Conservation (phyloP, 176 grass and related monocot species). For the Microstegium vimineum region DNA sequence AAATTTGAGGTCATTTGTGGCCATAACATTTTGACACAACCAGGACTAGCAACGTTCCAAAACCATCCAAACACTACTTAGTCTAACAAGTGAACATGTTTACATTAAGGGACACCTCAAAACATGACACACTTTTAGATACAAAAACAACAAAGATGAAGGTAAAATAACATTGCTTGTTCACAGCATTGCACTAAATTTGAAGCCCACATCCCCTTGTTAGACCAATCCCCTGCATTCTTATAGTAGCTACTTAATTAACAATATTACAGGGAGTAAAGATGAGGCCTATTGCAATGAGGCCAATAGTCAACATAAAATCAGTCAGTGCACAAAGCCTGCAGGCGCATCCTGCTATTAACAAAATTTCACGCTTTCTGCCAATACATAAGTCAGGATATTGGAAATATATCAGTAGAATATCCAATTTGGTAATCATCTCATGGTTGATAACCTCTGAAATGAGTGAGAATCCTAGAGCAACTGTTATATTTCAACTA, state of each 20-base stretch:
- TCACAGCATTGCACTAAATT: too few species aligned
- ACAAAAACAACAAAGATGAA: too few species aligned
- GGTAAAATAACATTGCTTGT: too few species aligned
- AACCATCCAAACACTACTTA: not conserved
- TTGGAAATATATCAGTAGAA: not conserved
- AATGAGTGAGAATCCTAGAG: not conserved
- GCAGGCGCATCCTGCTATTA: too few species aligned
- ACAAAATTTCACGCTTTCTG: not conserved
- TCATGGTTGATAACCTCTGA: too few species aligned
- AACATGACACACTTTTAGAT: too few species aligned
- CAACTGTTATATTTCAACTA: not conserved
- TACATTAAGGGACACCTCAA: not conserved
- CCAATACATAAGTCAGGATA: not conserved
- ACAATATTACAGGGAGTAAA: too few species aligned
- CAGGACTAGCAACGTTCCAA: not conserved
- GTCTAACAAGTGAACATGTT: not conserved
- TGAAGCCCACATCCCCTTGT: not conserved
- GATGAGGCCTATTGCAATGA: too few species aligned
- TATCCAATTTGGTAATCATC: not conserved
- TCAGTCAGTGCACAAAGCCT: too few species aligned
- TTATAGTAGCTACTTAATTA: too few species aligned
- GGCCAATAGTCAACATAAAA: too few species aligned
- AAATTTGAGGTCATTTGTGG: not conserved
- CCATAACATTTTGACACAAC: not conserved
- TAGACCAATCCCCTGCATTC: not conserved